Percentiles rank a stretch among this genome's conserved stretches.
Conservation (phyloP, 2,329 filamentous ascomycete species). For the Didymella pinodella region DNA sequence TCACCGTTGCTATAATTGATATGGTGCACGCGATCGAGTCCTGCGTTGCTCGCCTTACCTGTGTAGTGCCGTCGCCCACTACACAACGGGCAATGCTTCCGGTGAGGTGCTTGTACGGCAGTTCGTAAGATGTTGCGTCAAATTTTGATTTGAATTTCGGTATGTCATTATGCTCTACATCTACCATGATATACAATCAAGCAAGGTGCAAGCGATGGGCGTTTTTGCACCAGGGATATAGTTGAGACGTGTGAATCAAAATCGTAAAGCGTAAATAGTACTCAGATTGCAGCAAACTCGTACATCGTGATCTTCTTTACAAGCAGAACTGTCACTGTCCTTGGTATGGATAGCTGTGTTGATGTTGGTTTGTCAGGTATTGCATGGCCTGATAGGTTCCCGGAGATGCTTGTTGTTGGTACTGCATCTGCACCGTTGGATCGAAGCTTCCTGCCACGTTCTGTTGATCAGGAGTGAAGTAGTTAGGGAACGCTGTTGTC, state of each 20-base stretch:
- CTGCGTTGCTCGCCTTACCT: constrained; percentile 14
- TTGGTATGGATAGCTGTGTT: constrained; percentile 39
- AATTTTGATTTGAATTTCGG: background rate
- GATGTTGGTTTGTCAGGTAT: constrained; percentile 42
- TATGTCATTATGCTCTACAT: constrained; percentile 13
- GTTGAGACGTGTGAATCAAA: constrained; percentile 3
- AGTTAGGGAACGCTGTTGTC: constrained; percentile 43
- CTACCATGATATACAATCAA: constrained; percentile 8
- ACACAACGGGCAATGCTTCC: constrained; percentile 1
- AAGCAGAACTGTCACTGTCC: background rate
- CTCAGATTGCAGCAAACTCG: background rate
- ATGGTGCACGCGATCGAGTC: constrained; percentile 17
- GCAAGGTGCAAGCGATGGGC: constrained; percentile 15
- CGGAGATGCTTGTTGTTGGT: constrained; percentile 30
- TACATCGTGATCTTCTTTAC: background rate
- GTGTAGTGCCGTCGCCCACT: background rate
- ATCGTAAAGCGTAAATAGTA: constrained; percentile 8
- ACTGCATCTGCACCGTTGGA: constrained; percentile 38
- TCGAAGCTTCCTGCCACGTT: constrained; percentile 40
- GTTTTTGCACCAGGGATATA: constrained; percentile 19
- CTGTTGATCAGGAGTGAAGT: constrained; percentile 44
- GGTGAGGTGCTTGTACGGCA: background rate
- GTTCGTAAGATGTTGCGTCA: background rate
- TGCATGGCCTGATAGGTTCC: constrained; percentile 45
- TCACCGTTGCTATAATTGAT: constrained; percentile 8